These are phyloP conservation scores for Dendrobium nobile DNA, from an alignment of 106 monocot genomes.

Conservation along the genomic window DNA sequence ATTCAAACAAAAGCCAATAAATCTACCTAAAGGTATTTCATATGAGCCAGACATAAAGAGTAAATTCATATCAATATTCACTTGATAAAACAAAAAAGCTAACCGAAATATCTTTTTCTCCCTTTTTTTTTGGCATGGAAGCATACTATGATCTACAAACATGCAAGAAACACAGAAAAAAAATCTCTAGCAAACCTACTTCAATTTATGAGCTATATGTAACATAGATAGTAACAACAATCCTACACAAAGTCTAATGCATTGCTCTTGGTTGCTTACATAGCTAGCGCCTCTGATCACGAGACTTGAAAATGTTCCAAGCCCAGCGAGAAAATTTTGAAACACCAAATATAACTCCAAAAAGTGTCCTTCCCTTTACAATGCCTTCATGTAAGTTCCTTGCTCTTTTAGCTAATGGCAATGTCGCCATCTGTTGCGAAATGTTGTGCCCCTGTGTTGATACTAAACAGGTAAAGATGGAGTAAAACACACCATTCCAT, in stretches of 20 bases:
- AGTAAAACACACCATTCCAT: conserved; percentile 17
- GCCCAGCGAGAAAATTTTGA: conserved; percentile 37
- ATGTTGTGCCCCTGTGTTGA: conserved; percentile 29
- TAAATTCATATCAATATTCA: background rate
- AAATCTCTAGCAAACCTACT: background rate
- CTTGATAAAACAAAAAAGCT: background rate
- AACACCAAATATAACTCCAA: conserved; percentile 37
- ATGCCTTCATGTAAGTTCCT: conserved; percentile 56
- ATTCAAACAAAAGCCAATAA: too few species aligned
- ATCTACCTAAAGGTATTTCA: background rate
- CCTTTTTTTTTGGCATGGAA: background rate
- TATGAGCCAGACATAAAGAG: background rate
- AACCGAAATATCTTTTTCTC: background rate
- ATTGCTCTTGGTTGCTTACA: background rate
- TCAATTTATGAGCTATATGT: background rate
- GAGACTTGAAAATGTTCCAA: conserved; percentile 26
- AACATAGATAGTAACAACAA: background rate
- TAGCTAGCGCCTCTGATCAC: conserved; percentile 10
- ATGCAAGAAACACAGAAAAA: background rate
- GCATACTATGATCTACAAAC: background rate
- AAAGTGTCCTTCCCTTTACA: conserved; percentile 37
- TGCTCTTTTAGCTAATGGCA: conserved; percentile 42
- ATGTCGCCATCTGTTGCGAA: conserved; percentile 17
- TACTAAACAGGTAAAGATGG: conserved; percentile 47
- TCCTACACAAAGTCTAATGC: background rate